Conservation (phyloP, 2,329 filamentous ascomycete genomes). For the Pseudocercospora pini-densiflorae region DNA sequence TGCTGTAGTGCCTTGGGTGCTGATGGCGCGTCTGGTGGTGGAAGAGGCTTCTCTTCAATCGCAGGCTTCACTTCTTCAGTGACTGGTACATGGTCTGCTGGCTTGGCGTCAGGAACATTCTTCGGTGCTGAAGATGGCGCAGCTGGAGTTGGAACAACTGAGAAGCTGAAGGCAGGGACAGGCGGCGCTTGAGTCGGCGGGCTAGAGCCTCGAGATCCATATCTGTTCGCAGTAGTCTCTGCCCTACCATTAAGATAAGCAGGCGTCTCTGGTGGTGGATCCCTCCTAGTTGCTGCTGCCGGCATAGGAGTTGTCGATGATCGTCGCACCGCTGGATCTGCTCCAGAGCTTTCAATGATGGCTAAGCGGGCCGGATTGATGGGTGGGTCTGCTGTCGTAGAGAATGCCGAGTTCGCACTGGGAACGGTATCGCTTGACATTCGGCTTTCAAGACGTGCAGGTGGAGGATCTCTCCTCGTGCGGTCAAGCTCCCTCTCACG, state of each 20-base stretch:
- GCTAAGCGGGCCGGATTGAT: constrained; percentile 41
- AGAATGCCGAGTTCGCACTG: constrained; percentile 23
- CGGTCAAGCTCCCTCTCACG: constrained; percentile 46
- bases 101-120: constrained; percentile 25
- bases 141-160: constrained; percentile 36
- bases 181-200: constrained; percentile 59
- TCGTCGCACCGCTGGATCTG: constrained; percentile 33
- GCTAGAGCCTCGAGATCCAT: constrained; percentile 52
- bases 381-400: constrained; percentile 28
- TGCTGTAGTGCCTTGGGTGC: constrained; percentile 39
- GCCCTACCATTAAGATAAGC: constrained; percentile 51
- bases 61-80: constrained; percentile 16
- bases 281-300: constrained; percentile 34
- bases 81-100: constrained; percentile 6
- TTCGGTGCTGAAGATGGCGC: constrained; percentile 31
- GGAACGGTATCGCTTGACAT: constrained; percentile 31
- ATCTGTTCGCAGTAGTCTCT: constrained; percentile 52
- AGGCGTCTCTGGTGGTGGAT: constrained; percentile 45
- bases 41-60: constrained; percentile 25
- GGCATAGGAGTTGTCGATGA: constrained; percentile 25
- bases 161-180: constrained; percentile 58
- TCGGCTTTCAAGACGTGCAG: constrained; percentile 37
- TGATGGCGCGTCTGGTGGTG: constrained; percentile 41
- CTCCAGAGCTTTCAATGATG: constrained; percentile 38
- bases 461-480: constrained; percentile 35